A percentile compares a stretch with the other conserved stretches of the same genome.
Conservation (phyloP, 805 yeast genomes). For the Wickerhamomyces mucosus region DNA sequence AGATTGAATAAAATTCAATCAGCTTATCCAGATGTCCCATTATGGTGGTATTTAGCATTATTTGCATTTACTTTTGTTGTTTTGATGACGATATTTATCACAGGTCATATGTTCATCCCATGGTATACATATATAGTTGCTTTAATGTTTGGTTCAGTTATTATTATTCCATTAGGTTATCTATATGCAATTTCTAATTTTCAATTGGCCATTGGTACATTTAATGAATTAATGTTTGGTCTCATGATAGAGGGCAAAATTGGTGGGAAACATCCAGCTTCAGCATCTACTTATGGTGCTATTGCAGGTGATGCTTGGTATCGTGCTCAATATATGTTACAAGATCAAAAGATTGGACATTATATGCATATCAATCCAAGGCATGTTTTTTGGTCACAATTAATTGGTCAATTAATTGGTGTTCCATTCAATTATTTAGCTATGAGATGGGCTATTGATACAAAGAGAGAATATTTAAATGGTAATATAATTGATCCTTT, state of each 20-base stretch:
- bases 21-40: too few relatives aligned
- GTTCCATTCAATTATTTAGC: conserved; percentile 43
- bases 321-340: conserved; percentile 30
- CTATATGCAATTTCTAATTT: conserved; percentile 41
- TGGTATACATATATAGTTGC: too few relatives aligned
- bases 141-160: conserved; percentile 31
- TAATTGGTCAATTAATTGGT: conserved; percentile 43
- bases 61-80: too few relatives aligned
- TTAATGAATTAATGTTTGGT: conserved; percentile 41
- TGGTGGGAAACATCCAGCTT: conserved; percentile 32
- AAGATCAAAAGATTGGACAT: conserved; percentile 39
- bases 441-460: conserved; percentile 34
- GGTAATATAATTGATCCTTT: conserved; percentile 2
- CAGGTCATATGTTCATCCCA: too few relatives aligned
- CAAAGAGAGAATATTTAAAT: conserved; percentile 25
- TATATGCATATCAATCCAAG: conserved; percentile 46
- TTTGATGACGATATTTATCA: too few relatives aligned
- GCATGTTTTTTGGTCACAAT: conserved; percentile 39
- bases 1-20: too few relatives aligned
- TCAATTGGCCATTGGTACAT: conserved; percentile 42
- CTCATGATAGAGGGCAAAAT: conserved; percentile 28
- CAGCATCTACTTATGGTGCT: conserved; percentile 40
- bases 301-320: conserved; percentile 48
- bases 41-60: too few relatives aligned
- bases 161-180: conserved; percentile 41